Conservation (phyloP, 257 asterid species). For the Ajuga chamaepitys region DNA sequence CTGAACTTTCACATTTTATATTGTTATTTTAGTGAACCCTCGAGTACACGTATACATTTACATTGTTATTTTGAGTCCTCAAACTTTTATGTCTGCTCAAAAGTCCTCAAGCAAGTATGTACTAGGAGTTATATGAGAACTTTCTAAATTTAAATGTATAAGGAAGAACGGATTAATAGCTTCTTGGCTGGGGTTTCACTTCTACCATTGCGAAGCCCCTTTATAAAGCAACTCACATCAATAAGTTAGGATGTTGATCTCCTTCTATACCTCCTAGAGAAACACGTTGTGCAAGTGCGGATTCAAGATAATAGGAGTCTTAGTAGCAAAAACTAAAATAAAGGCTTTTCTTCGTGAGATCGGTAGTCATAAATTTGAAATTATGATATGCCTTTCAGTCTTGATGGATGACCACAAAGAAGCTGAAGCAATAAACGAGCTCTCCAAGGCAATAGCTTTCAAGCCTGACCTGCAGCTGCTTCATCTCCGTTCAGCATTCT, state of each 20-base stretch:
- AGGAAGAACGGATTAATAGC: neutral
- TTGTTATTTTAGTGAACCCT: no score
- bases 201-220: neutral
- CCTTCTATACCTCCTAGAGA: neutral
- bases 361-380: neutral
- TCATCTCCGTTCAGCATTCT: conserved; percentile 92
- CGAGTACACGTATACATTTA: no score
- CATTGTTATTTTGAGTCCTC: no score
- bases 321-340: neutral
- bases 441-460: conserved; percentile 69
- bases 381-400: conserved; percentile 30
- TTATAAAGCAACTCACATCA: neutral
- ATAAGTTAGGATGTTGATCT: neutral
- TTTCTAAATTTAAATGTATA: neutral
- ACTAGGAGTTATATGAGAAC: neutral
- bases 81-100: no score
- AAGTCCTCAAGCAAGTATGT: neutral
- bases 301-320: neutral
- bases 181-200: neutral
- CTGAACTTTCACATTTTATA: no score
- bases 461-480: conserved; percentile 80
- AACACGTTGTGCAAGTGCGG: no score
- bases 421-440: conserved; percentile 77
- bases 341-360: neutral
- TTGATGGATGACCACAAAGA: conserved; percentile 93